Percentiles rank a stretch among this genome's conserved stretches.
phyloP scores from a whole-genome alignment of 495 filamentous ascomycete genomes.

The Trichocladium antarcticum region DNA sequence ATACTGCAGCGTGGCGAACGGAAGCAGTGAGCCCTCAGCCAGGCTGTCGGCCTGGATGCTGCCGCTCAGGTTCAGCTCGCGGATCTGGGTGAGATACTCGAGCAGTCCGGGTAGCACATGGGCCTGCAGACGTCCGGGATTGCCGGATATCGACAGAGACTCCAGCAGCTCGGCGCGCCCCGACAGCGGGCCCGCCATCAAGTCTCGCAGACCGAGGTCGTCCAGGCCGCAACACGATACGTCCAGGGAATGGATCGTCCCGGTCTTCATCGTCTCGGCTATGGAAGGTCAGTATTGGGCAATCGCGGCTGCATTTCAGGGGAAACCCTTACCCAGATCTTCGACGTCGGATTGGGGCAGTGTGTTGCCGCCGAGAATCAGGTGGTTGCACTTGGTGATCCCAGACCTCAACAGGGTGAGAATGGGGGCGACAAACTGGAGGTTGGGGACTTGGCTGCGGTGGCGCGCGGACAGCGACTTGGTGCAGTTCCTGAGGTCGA shows the following conservation, averaged over 20 bases:
- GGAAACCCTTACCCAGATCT: constrained; percentile 16
- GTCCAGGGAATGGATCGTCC: constrained; percentile 22
- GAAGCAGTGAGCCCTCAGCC: constrained; percentile 16
- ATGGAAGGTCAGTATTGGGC: neutral
- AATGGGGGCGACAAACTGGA: constrained; percentile 28
- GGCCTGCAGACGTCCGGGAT: constrained; percentile 59
- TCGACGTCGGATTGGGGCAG: constrained; percentile 20
- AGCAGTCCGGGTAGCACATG: constrained; percentile 18
- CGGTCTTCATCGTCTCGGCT: constrained; percentile 22
- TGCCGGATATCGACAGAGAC: constrained; percentile 54
- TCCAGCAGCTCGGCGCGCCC: constrained; percentile 13
- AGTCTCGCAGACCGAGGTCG: constrained; percentile 17
- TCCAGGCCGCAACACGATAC: constrained; percentile 23
- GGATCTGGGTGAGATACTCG: constrained; percentile 15
- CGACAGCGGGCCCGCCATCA: constrained; percentile 38
- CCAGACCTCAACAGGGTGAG: constrained; percentile 21
- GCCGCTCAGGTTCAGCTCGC: constrained; percentile 59
- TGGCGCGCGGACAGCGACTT: constrained; percentile 7
- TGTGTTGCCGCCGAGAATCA: constrained; percentile 20
- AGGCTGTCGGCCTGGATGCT: constrained; percentile 64
- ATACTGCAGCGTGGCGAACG: constrained; percentile 13
- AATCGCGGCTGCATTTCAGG: neutral
- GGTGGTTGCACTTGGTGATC: constrained; percentile 22
- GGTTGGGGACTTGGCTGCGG: neutral
- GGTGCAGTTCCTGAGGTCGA: constrained; percentile 34